Evolutionary conservation across 2,329 filamentous ascomycete species (phyloP).

Genomic region (Neoarthrinium moseri): DNA sequence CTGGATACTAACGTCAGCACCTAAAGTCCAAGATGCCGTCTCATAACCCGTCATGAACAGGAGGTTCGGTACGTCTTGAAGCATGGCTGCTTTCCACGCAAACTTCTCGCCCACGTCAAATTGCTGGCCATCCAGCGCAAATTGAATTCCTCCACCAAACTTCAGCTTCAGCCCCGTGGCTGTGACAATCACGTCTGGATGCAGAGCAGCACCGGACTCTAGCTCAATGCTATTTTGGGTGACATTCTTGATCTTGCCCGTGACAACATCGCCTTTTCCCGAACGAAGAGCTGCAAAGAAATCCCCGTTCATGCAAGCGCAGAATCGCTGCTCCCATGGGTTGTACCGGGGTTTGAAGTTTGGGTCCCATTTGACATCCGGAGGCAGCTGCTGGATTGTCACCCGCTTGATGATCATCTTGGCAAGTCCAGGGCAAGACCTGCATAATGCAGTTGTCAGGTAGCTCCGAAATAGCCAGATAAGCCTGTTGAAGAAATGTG

Average conservation of each 20-base stretch:
- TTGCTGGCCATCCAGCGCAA: slow-evolving; percentile 49
- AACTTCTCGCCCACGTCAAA: slow-evolving; percentile 44
- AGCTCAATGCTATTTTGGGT: slow-evolving; percentile 43
- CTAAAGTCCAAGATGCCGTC: slow-evolving; percentile 61
- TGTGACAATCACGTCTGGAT: slow-evolving; percentile 62
- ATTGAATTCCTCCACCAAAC: slow-evolving; percentile 50
- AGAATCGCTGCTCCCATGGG: slow-evolving; percentile 69
- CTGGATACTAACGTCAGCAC: slow-evolving; percentile 51
- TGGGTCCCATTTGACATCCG: slow-evolving; percentile 44
- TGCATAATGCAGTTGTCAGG: slow-evolving; percentile 37
- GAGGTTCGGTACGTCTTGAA: slow-evolving; percentile 62
- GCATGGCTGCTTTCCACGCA: slow-evolving; percentile 60
- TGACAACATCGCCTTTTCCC: slow-evolving; percentile 35
- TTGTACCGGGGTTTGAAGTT: slow-evolving; percentile 55
- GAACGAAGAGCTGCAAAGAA: slow-evolving; percentile 40
- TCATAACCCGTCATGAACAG: slow-evolving; percentile 59
- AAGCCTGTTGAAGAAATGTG: not conserved
- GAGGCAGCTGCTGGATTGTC: slow-evolving; percentile 46
- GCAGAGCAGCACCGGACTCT: slow-evolving; percentile 32
- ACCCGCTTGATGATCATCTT: slow-evolving; percentile 39
- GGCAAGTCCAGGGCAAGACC: slow-evolving; percentile 43
- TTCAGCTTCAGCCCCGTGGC: slow-evolving; percentile 61
- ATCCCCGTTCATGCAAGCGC: slow-evolving; percentile 49
- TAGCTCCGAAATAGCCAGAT: slow-evolving; percentile 7
- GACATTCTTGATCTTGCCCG: slow-evolving; percentile 43